phyloP scores from a whole-genome alignment of 192 early-diverging fungal species.

The Podila epicladia region DNA sequence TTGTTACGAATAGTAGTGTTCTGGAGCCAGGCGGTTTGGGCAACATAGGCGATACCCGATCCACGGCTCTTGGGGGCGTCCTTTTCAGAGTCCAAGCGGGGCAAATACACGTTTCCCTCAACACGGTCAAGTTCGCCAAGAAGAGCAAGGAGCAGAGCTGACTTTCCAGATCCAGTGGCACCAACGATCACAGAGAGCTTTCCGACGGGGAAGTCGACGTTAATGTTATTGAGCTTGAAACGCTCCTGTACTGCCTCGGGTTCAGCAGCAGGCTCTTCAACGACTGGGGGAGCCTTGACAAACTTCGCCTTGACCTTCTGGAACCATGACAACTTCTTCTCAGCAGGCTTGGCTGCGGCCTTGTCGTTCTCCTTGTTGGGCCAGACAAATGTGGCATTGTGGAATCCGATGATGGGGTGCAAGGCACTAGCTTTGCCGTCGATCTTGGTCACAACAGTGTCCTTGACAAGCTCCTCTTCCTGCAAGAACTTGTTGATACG shows the following conservation, averaged over 20 bases:
- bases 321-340: constrained; percentile 14
- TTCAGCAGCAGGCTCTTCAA: constrained; percentile 20
- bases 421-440: constrained; percentile 15
- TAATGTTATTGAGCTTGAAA: constrained; percentile 71
- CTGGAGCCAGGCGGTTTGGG: constrained; percentile 67
- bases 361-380: constrained; percentile 47
- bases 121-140: constrained; percentile 80
- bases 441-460: constrained; percentile 29
- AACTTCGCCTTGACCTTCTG: constrained; percentile 33
- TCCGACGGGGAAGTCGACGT: constrained; percentile 70
- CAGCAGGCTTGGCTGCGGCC: constrained; percentile 17
- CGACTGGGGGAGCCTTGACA: constrained; percentile 7
- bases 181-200: constrained; percentile 85
- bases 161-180: constrained; percentile 90
- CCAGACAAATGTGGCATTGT: constrained; percentile 75
- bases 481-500: constrained; percentile 80
- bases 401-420: constrained; percentile 66
- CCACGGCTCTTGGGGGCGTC: constrained; percentile 36
- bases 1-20: constrained; percentile 84
- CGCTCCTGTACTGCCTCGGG: constrained; percentile 18
- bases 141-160: constrained; percentile 80
- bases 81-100: constrained; percentile 33
- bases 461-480: constrained; percentile 73
- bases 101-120: constrained; percentile 55
- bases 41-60: constrained; percentile 35